Evolutionary conservation across 78 protist species (phyloP).

Genomic region (Anaeramoeba flamelloides): DNA sequence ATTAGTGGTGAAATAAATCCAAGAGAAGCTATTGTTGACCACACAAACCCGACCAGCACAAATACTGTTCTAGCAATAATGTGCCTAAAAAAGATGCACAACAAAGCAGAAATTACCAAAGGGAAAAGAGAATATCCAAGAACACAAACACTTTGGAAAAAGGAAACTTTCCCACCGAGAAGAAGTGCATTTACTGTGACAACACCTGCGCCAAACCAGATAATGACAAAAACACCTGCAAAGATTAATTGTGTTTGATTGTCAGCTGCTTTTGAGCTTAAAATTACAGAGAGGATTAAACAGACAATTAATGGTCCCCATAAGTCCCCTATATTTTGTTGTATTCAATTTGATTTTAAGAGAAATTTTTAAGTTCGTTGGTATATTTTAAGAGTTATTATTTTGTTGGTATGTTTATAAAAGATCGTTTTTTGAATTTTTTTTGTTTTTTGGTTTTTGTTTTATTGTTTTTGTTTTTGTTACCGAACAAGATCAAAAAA

Average conservation of each 20-base stretch:
- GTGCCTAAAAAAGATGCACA: slow-evolving; percentile 3
- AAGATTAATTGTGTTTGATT: slow-evolving; percentile 51
- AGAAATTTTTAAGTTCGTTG: too few species aligned
- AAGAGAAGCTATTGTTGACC: too few species aligned
- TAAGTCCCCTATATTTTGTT: too few species aligned
- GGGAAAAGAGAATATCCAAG: slow-evolving; percentile 87
- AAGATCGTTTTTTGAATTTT: too few species aligned
- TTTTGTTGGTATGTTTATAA: too few species aligned
- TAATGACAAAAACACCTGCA: slow-evolving; percentile 60
- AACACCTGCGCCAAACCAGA: slow-evolving; percentile 68
- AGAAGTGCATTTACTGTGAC: slow-evolving; percentile 67
- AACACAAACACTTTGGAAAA: slow-evolving; percentile 76
- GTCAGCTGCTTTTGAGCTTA: slow-evolving; percentile 11
- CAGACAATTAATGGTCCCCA: slow-evolving; percentile 78
- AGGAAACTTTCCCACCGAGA: slow-evolving; percentile 73
- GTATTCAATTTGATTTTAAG: too few species aligned
- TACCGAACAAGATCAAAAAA: too few species aligned
- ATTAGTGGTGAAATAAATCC: not conserved
- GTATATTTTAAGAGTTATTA: too few species aligned
- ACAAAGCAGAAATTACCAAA: slow-evolving; percentile 31
- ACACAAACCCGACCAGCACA: not conserved
- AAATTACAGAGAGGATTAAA: slow-evolving; percentile 44
- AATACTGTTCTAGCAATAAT: not conserved
- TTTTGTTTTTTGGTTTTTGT: too few species aligned
- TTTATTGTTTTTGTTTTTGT: too few species aligned